Percentiles rank a stretch among this genome's conserved stretches.
phyloP scores from a whole-genome alignment of 805 yeast genomes.

The Kluyveromyces aestuarii region DNA sequence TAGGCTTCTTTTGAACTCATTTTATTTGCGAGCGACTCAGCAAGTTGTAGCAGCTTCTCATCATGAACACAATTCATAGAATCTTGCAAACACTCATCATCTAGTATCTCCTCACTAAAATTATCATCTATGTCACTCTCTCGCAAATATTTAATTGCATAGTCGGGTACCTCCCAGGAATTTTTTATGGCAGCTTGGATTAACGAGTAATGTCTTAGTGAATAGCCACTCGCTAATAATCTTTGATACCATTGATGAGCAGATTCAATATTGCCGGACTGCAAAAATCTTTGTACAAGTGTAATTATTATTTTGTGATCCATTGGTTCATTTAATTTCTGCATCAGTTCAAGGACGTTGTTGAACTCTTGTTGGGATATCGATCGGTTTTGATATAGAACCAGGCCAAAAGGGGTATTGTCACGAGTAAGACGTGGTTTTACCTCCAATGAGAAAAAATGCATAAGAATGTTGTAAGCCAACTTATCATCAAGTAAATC shows the following conservation, averaged over 20 bases:
- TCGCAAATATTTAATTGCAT: constrained; percentile 10
- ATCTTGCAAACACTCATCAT: constrained; percentile 4
- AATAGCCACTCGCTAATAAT: constrained; percentile 15
- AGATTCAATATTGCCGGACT: constrained; percentile 10
- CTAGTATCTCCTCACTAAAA: constrained; percentile 1
- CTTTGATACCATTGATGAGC: constrained; percentile 24
- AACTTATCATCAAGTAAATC: constrained; percentile 13
- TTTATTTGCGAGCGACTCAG: not conserved
- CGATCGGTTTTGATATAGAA: constrained; percentile 13
- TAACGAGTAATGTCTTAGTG: constrained; percentile 13
- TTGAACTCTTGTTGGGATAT: constrained; percentile 13
- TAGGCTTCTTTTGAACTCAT: not conserved
- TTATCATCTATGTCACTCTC: constrained; percentile 1
- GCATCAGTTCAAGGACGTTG: constrained; percentile 17
- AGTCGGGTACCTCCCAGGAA: constrained; percentile 20
- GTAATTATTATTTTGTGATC: constrained; percentile 20
- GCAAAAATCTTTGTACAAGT: constrained; percentile 16
- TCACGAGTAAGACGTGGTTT: constrained; percentile 2
- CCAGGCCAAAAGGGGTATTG: constrained; percentile 19
- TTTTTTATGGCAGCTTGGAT: constrained; percentile 11
- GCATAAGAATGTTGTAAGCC: constrained; percentile 16
- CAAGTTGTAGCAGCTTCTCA: not conserved
- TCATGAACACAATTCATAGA: not conserved
- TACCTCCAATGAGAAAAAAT: constrained; percentile 13
- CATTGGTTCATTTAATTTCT: constrained; percentile 11